Evolutionary conservation across 176 grass and related monocot genomes (phyloP), one percentile per base, ranked within the genome.

Genomic region (Aegilops speltoides): DNA sequence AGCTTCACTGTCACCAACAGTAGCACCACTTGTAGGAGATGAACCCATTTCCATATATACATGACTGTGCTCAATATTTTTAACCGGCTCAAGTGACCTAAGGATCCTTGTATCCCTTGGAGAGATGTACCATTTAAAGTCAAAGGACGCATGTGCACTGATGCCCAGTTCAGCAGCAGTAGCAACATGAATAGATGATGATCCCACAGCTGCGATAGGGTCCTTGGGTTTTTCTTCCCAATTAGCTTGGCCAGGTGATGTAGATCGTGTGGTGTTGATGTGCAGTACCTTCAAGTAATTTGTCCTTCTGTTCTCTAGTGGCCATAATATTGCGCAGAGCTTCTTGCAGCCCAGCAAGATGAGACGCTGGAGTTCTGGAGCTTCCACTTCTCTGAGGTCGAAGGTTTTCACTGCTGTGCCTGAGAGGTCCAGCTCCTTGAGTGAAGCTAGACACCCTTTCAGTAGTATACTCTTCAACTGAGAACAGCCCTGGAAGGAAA

Each of bases 301-400:
- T 29, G 4, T 1, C 3, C 0, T 8, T 3, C 6, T 0, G 0
- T 1, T 0, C 3, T 56, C 0, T 7, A 0, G 6, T 24, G 79
- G 73, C 86, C 86, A 88, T 19, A 77, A 1, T 33, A 88, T 83
- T 81, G 85, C 77, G 64, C 3, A 1, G 0, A 87, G 56, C 37
- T 87, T 71, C 20, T 48, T 3, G 2, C 78, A 82, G 1, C 86
- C 69, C 9, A 87, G 7, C 25, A 83, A 14, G 13, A 78, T 25
- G 3, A 88, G 43, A 1, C 10, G 15, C 12, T 3, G 43, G 6
- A 87, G 68, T 0, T 6, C 10, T 15, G 2, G 1, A 19, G 25
- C 8, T 19, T 3, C 1, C 10, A n/a, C 3, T 8, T 50, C 4
- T 6, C 17, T 14, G 0, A 86, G 64, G 45, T 62, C 34, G 0